Base-by-base conservation (phyloP, 495 filamentous ascomycete genomes). In the Friedmanniomyces endolithicus region DNA sequence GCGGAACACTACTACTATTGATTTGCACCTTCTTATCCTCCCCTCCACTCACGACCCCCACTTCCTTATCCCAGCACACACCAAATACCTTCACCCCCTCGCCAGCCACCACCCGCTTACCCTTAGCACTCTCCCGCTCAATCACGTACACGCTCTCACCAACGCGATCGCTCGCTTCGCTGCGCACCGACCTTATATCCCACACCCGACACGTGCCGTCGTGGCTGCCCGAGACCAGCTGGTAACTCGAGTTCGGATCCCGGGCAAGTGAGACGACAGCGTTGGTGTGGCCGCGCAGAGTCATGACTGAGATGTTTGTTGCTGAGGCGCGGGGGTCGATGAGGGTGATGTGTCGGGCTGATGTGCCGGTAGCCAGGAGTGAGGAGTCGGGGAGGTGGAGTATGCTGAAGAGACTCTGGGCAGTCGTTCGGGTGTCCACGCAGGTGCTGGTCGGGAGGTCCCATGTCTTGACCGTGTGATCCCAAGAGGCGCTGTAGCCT, bases 21-120 rank as follows among this genome's bases (percentile, higher is more conserved):
- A 97, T 80, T 72, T 97, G 94, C 59, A 97, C 83, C 72, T 77
- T 78, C 72, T 86, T 89, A 68, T 98, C 92, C 77, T 95, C 89
- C 12, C 89, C 87, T 6, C 73, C 89, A 68, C 86, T 94, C 22
- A 96, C 84, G 67, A 98, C 95, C 8, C 92, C 92, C 40, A 94
- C 75, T 19, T 75, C 73, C 60, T 71, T 70, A 71, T 95, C 87
- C 92, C 92, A 98, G 61, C 74, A 79, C 6, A 97, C 87, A 17
- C 81, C 78, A 72, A 97, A 94, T 43, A 98, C 88, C 77, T 94
- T 94, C 46, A 82, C 78, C 35, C 87, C 87, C 40, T 94, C 87
- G 22, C 87, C 87, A 23, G 76, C 79, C 14, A 76, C 62, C 73
- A 72, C 64, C 52, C 75, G 59, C 40, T 44, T 45, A 16, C 59